phyloP scores from a whole-genome alignment of 164 flowering plant species.

The Vitis vinifera region DNA sequence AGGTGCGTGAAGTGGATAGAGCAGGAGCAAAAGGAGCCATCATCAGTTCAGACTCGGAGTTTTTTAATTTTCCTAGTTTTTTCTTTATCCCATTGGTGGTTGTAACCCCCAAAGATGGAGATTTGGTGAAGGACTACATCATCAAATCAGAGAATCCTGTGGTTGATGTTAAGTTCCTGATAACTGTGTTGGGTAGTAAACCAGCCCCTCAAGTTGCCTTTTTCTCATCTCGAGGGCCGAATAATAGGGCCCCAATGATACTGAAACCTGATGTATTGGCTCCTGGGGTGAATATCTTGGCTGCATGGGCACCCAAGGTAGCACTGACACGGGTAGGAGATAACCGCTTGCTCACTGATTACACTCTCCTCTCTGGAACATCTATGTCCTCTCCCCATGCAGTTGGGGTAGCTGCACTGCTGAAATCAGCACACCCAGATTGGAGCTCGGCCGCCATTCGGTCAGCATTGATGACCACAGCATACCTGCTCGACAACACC shows the following conservation, averaged over 20 bases:
- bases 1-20: too few relatives aligned
- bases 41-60: too few relatives aligned
- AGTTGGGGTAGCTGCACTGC: neutral
- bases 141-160: too few relatives aligned
- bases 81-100: too few relatives aligned
- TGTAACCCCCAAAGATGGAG: conserved; percentile 10
- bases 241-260: conserved; percentile 7
- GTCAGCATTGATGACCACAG: conserved; percentile 8
- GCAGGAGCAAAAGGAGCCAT: too few relatives aligned
- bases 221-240: conserved; percentile 22
- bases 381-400: conserved; percentile 15
- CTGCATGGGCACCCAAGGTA: neutral
- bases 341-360: neutral
- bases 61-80: too few relatives aligned
- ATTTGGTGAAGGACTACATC: too few relatives aligned
- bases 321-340: neutral
- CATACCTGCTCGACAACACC: neutral
- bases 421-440: conserved; percentile 3
- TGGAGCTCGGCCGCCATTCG: conserved; percentile 8
- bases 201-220: conserved; percentile 22
- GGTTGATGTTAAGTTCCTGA: conserved; percentile 15
- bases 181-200: conserved; percentile 9
- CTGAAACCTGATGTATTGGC: conserved; percentile 15
- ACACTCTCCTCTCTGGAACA: conserved; percentile 9
- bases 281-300: neutral